Evolutionary conservation across 2,329 filamentous ascomycete species (phyloP).

Genomic region (Salinomyces thailandicus): DNA sequence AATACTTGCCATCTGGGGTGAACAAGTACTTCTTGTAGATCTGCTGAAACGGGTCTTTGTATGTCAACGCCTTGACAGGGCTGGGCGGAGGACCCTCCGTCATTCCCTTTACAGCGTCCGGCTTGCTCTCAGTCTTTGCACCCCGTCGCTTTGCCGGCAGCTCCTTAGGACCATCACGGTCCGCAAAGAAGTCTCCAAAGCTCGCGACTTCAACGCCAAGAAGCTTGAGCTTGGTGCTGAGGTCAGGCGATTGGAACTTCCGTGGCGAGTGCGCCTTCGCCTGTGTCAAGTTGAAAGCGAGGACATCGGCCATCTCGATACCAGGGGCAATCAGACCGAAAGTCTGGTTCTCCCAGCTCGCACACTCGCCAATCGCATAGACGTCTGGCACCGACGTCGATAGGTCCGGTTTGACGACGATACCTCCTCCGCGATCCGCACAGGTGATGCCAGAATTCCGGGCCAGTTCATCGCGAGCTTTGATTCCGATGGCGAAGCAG

Average conservation of each 20-base stretch:
- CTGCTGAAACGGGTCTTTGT: conserved; percentile 77
- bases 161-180: conserved; percentile 67
- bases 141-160: conserved; percentile 51
- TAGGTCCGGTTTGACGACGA: conserved; percentile 57
- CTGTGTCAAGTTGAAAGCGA: conserved; percentile 83
- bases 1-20: conserved; percentile 76
- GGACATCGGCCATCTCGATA: conserved; percentile 84
- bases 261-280: conserved; percentile 60
- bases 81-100: conserved; percentile 47
- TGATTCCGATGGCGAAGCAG: conserved; percentile 85
- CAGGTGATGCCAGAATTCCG: conserved; percentile 59
- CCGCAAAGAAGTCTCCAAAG: conserved; percentile 89
- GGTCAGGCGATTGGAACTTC: conserved; percentile 68
- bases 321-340: conserved; percentile 85
- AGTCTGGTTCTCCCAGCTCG: conserved; percentile 77
- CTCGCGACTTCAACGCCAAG: conserved; percentile 85
- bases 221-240: conserved; percentile 86
- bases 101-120: conserved; percentile 38
- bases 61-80: conserved; percentile 71
- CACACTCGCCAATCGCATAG: conserved; percentile 85
- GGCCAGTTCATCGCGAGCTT: conserved; percentile 68
- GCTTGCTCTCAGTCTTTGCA: conserved; percentile 32
- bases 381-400: conserved; percentile 61
- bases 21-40: conserved; percentile 94
- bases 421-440: conserved; percentile 62